Conservation (phyloP, 1,139 yeast genomes). For the Suhomyces guaymorum region DNA sequence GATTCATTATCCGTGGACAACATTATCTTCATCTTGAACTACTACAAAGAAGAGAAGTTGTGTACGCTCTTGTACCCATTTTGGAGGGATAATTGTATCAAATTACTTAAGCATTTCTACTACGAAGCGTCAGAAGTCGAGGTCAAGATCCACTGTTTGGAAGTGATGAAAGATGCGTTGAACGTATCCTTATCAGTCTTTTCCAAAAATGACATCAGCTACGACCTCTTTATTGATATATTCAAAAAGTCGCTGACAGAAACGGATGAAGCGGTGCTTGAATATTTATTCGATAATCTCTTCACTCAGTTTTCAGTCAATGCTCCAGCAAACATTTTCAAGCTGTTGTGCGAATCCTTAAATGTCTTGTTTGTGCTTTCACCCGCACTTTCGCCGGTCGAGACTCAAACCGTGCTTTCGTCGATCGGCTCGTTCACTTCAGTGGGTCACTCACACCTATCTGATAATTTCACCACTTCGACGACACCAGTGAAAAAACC, state of each 20-base stretch:
- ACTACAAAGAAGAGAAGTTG: constrained; percentile 49
- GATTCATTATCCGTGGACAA: constrained; percentile 37
- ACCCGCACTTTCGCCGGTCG: neutral
- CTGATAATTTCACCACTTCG: neutral
- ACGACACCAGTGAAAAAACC: neutral
- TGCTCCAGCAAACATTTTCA: constrained; percentile 27
- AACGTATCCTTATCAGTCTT: constrained; percentile 35
- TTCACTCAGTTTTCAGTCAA: constrained; percentile 29
- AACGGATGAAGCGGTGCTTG: constrained; percentile 36
- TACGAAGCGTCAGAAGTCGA: constrained; percentile 22
- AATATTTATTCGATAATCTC: constrained; percentile 32
- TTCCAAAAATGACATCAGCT: constrained; percentile 23
- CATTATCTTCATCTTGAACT: constrained; percentile 44
- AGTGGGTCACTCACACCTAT: constrained; percentile 17
- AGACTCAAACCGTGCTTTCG: neutral
- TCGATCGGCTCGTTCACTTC: constrained; percentile 7
- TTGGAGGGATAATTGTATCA: constrained; percentile 53
- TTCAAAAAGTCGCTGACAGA: constrained; percentile 30
- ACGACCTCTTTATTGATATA: constrained; percentile 33
- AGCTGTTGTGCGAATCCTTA: constrained; percentile 22
- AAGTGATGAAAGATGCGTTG: constrained; percentile 45
- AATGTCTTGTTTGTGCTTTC: neutral
- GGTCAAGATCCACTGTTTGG: constrained; percentile 43
- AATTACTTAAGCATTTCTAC: constrained; percentile 51
- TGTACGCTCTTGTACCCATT: constrained; percentile 56